Evolutionary conservation across 805 yeast genomes (phyloP), one percentile per base, ranked within the genome.

Genomic region (Candida corydali): DNA sequence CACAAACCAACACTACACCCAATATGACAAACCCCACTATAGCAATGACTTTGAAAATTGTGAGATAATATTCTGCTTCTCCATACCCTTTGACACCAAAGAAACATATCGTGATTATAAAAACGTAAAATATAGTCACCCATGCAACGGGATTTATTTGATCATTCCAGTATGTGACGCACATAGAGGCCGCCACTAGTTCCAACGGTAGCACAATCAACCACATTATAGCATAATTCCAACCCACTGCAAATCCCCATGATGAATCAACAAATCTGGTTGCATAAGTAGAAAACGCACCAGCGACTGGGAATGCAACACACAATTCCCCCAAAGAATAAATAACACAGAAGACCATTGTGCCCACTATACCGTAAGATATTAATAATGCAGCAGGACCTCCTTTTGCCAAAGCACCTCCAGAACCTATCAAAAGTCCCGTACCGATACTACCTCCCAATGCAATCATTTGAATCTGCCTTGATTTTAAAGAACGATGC

Each of bases 361-460:
- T 51, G 17, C 82, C 82, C 41, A 78, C 73, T 38, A 80, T 51
- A 3, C 70, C 63, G 57, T 76, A 78, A 7, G 81, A 83, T 26
- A 80, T 67, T 8, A 79, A 63, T 25, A 43, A 68, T 14, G 69
- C 58, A 3, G 70, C 72, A 4, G 73, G 72, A 5, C 72, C 72
- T 23, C 71, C 72, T 14, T 56, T 56, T 11, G 49, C 42, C 44
- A 66, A 53, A 1, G 67, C 63, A 15, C 65, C 56, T 25, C 78
- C 78, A 14, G 73, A 59, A 20, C 75, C 74, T 23, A 68, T 63
- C 43, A 73, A 65, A 34, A 73, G 55, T 29, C 77, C 78, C 8
- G 86, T 79, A 51, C 88, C 86, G 40, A 81, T 75, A 43, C 81
- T 73, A 45, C 86, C 85, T 38, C 85, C 87, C 37, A 81, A 70